Conservation (phyloP, 2,329 filamentous ascomycete genomes). For the Venturia aucupariae region DNA sequence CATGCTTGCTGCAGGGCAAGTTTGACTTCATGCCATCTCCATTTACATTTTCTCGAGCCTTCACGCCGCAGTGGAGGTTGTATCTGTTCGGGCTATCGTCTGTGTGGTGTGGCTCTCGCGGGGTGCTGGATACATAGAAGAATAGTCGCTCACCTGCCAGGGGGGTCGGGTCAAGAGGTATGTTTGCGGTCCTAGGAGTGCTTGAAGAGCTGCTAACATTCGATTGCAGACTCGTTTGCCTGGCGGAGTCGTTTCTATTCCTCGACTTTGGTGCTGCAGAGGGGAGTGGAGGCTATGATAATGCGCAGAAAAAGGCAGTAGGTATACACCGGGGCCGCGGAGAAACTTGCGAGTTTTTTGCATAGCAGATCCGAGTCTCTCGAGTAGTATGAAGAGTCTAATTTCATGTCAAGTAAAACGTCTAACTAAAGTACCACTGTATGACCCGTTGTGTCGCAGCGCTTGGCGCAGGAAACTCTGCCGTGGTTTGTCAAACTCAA, state of each 20-base stretch:
- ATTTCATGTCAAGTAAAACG: neutral
- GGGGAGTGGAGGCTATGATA: neutral
- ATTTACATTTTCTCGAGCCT: neutral
- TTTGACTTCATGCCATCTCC: slow-evolving; percentile 1
- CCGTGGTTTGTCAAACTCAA: neutral
- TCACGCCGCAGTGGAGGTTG: neutral
- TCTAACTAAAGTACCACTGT: neutral
- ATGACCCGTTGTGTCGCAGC: neutral
- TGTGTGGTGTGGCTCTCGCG: neutral
- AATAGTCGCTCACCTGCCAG: neutral
- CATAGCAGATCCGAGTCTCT: neutral
- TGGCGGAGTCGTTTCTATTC: neutral
- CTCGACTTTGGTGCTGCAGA: neutral
- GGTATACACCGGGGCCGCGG: neutral
- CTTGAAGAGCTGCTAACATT: neutral
- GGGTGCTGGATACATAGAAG: neutral
- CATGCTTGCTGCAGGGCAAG: neutral
- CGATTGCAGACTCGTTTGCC: neutral
- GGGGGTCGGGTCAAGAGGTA: neutral
- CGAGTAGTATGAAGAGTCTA: neutral
- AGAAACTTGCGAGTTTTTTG: neutral
- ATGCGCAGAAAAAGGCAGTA: neutral
- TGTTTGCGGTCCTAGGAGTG: neutral
- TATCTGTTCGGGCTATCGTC: neutral
- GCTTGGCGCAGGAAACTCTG: neutral